Percentiles rank a stretch among this genome's conserved stretches.
phyloP scores from a whole-genome alignment of 2,329 filamentous ascomycete species.

The Fusarium bactridioides region DNA sequence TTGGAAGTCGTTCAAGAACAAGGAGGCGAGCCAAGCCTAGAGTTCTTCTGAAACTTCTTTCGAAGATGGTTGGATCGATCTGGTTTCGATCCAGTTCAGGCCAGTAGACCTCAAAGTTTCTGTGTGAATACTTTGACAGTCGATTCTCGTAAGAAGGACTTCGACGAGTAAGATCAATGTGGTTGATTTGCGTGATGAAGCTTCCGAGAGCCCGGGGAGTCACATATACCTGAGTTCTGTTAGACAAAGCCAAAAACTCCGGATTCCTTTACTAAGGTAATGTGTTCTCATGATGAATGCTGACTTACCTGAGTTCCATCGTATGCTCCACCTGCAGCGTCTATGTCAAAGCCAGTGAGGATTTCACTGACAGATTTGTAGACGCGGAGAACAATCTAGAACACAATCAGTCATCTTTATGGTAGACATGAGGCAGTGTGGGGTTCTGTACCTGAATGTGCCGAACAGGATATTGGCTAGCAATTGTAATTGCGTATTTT shows the following conservation, averaged over 20 bases:
- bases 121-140: conserved; percentile 83
- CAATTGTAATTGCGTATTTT: conserved; percentile 88
- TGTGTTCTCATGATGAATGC: not conserved
- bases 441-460: conserved; percentile 68
- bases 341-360: conserved; percentile 87
- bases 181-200: conserved; percentile 84
- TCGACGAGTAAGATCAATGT: conserved; percentile 78
- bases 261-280: not conserved
- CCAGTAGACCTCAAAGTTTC: conserved; percentile 88
- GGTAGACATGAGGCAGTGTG: not conserved
- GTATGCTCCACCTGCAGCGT: conserved; percentile 82
- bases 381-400: conserved; percentile 80
- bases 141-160: conserved; percentile 90
- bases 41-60: conserved; percentile 78
- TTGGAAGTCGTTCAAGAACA: conserved; percentile 81
- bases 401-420: conserved; percentile 3
- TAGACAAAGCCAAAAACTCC: not conserved
- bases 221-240: conserved; percentile 71
- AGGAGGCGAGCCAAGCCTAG: conserved; percentile 81
- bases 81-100: conserved; percentile 75
- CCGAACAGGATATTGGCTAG: conserved; percentile 81
- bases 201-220: conserved; percentile 79
- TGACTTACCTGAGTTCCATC: conserved; percentile 76
- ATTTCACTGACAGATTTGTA: conserved; percentile 88
- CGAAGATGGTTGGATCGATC: conserved; percentile 86